A percentile compares a stretch with the other conserved stretches of the same genome.
These are phyloP conservation scores for Zelonia costaricensis DNA, from an alignment of 208 protist species.

Conservation along the genomic window DNA sequence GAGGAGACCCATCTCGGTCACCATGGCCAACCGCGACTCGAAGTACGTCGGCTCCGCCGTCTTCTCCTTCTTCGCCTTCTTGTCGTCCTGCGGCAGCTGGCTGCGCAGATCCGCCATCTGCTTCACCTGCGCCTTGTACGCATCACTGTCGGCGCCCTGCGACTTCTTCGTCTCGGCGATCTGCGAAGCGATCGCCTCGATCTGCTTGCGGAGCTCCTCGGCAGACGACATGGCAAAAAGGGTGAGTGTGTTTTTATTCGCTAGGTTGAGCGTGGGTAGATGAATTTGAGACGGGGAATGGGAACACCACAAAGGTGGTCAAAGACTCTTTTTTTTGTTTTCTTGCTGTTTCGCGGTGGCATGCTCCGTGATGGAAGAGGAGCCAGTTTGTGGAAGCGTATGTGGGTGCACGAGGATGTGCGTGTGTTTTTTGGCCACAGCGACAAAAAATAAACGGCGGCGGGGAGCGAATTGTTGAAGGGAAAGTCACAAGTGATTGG, in stretches of 20 bases:
- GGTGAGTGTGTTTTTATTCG: too few species aligned
- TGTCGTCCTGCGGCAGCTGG: slow-evolving; percentile 39
- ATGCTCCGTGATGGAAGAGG: too few species aligned
- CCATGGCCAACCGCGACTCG: slow-evolving; percentile 86
- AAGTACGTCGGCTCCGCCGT: slow-evolving; percentile 74
- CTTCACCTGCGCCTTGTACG: slow-evolving; percentile 71
- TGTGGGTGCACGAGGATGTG: too few species aligned
- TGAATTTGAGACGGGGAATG: too few species aligned
- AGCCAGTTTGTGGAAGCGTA: not conserved
- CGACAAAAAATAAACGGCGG: too few species aligned
- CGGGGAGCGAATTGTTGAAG: too few species aligned
- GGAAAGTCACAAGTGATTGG: too few species aligned
- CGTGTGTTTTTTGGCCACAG: too few species aligned
- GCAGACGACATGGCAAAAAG: slow-evolving; percentile 38
- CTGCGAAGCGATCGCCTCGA: slow-evolving; percentile 69
- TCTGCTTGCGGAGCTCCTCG: slow-evolving; percentile 62
- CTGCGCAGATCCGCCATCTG: slow-evolving; percentile 75
- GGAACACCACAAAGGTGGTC: too few species aligned
- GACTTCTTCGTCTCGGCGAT: slow-evolving; percentile 78
- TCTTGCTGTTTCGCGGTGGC: too few species aligned
- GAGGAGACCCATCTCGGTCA: slow-evolving; percentile 82
- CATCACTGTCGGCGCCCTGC: slow-evolving; percentile 54
- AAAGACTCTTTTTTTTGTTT: not conserved
- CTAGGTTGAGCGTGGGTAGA: too few species aligned
- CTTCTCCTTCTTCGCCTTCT: slow-evolving; percentile 57